Conservation (phyloP, 345 rosid genomes). For the Eucalyptus marginata region DNA sequence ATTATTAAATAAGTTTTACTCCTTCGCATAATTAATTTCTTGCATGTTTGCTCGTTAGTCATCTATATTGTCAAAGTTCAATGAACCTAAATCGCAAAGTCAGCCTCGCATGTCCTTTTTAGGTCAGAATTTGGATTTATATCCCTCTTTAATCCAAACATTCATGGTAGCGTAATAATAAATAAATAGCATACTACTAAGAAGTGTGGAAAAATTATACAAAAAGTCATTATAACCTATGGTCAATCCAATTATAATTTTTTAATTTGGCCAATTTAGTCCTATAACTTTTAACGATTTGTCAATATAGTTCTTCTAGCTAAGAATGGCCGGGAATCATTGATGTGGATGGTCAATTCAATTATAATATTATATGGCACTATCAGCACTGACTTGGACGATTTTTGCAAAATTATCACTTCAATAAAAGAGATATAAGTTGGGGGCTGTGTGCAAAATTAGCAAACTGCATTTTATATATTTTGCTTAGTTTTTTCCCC, state of each 20-base stretch:
- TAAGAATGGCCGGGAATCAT: not conserved
- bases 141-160: not conserved
- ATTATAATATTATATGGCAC: not conserved
- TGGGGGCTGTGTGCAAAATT: not conserved
- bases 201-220: not conserved
- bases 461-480: not conserved
- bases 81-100: not conserved
- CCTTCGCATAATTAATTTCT: not conserved
- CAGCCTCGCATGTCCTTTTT: not conserved
- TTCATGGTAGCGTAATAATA: not conserved
- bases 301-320: not conserved
- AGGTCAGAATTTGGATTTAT: not conserved
- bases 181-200: not conserved
- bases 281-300: not conserved
- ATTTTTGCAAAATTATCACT: not conserved
- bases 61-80: not conserved
- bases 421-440: not conserved
- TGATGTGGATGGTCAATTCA: too few relatives aligned
- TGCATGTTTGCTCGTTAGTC: not conserved
- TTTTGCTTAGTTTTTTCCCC: too few relatives aligned
- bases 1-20: too few relatives aligned
- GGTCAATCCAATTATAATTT: not conserved
- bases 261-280: not conserved
- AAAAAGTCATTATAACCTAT: not conserved
- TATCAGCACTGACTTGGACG: accelerated